phyloP scores from a whole-genome alignment of 768 basidiomycete species.

The Termitomyces heimii region DNA sequence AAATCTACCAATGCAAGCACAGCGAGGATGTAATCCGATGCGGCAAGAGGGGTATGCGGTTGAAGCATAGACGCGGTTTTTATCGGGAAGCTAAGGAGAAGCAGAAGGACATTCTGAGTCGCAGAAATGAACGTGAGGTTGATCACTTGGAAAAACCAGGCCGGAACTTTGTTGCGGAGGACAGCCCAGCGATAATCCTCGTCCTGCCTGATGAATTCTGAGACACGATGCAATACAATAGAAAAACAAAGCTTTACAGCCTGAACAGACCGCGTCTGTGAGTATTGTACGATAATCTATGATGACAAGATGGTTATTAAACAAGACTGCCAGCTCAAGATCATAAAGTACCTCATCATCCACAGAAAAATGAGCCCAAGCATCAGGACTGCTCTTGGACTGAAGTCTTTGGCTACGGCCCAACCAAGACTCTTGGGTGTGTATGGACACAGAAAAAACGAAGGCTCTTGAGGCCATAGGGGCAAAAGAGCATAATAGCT shows the following conservation, averaged over 20 bases:
- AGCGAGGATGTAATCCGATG: conserved; percentile 61
- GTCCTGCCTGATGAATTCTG: conserved; percentile 43
- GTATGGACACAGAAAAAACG: conserved; percentile 43
- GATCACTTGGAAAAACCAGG: conserved; percentile 37
- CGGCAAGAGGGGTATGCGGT: conserved; percentile 43
- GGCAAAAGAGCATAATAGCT: conserved; percentile 80
- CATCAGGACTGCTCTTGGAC: conserved; percentile 73
- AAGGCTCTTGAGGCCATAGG: conserved; percentile 38
- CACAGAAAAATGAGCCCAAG: conserved; percentile 59
- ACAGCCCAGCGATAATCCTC: conserved; percentile 94
- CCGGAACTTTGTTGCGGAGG: conserved; percentile 49
- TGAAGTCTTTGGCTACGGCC: conserved; percentile 40
- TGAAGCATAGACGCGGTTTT: conserved; percentile 49
- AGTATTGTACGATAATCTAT: conserved; percentile 74
- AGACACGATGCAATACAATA: not conserved
- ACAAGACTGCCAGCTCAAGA: conserved; percentile 16
- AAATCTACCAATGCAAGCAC: conserved; percentile 52
- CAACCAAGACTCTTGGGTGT: conserved; percentile 44
- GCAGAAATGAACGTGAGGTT: conserved; percentile 68
- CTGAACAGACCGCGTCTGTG: conserved; percentile 77
- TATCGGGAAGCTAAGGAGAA: conserved; percentile 54
- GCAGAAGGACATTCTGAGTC: conserved; percentile 77
- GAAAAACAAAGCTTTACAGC: conserved; percentile 36
- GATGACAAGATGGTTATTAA: not conserved
- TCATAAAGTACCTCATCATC: conserved; percentile 44